Evolutionary conservation across 495 filamentous ascomycete species (phyloP).

Genomic region (Darksidea phi): DNA sequence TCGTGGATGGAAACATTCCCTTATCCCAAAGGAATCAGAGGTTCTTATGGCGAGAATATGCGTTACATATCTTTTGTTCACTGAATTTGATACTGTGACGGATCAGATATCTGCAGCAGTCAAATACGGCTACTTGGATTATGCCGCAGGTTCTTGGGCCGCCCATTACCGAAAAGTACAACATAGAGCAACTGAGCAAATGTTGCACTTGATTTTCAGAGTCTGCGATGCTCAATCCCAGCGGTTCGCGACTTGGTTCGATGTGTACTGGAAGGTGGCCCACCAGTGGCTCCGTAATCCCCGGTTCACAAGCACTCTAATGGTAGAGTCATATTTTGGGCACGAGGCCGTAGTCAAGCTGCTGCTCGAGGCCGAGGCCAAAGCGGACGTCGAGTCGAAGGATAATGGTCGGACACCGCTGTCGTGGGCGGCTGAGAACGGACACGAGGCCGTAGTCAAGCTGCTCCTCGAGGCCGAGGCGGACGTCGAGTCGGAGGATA

Average conservation of each 20-base stretch:
- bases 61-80: not conserved
- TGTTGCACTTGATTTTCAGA: not conserved
- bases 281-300: too few species aligned
- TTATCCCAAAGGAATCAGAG: not conserved
- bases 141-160: not conserved
- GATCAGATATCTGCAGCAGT: not conserved
- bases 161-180: not conserved
- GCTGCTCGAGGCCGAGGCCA: too few species aligned
- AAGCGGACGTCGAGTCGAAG: too few species aligned
- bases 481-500: too few species aligned
- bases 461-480: too few species aligned
- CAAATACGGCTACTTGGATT: not conserved
- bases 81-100: too few species aligned
- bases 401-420: too few species aligned
- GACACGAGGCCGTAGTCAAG: too few species aligned
- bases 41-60: not conserved
- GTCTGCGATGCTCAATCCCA: not conserved
- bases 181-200: not conserved
- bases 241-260: not conserved
- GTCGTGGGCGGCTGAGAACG: too few species aligned
- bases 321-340: too few species aligned
- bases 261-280: not conserved
- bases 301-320: too few species aligned
- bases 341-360: too few species aligned
- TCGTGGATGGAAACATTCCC: not conserved